phyloP scores from a whole-genome alignment of 208 protist genomes.

The Leishmania turanica region DNA sequence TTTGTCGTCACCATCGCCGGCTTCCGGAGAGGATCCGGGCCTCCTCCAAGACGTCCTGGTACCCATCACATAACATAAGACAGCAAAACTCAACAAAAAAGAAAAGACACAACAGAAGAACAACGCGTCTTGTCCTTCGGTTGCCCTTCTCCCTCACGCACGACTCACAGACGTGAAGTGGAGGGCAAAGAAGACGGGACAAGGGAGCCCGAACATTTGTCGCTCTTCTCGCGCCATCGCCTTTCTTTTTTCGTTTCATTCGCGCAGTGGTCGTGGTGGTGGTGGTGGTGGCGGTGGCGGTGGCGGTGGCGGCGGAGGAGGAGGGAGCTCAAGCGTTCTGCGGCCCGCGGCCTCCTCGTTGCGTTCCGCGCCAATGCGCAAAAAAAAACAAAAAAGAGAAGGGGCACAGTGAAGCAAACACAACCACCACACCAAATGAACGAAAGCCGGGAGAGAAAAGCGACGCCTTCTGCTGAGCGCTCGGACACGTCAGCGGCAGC shows the following conservation, averaged over 20 bases:
- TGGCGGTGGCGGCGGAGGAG: too few species aligned
- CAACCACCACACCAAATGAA: not conserved
- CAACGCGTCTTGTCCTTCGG: not conserved
- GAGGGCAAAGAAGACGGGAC: not conserved
- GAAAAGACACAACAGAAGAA: not conserved
- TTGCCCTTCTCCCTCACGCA: not conserved
- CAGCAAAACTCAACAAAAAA: not conserved
- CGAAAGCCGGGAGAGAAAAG: slow-evolving; percentile 4
- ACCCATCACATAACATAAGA: not conserved
- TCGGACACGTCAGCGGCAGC: not conserved
- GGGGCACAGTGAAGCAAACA: not conserved
- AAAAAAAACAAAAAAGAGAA: not conserved
- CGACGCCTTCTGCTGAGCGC: not conserved
- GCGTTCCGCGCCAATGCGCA: not conserved
- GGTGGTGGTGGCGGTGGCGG: too few species aligned
- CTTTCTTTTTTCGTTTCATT: too few species aligned
- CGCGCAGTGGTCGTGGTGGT: too few species aligned
- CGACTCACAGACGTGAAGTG: not conserved
- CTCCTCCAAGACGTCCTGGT: not conserved
- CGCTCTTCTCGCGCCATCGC: not conserved
- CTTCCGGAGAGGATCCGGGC: not conserved
- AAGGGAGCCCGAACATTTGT: not conserved
- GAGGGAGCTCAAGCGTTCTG: too few species aligned
- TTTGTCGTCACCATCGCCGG: not conserved
- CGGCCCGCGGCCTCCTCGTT: not conserved